Percentiles rank a stretch among this genome's conserved stretches.
These are phyloP conservation scores for Trichoderma sp. DNA, from an alignment of 2,329 filamentous ascomycete species.

Conservation along the genomic window DNA sequence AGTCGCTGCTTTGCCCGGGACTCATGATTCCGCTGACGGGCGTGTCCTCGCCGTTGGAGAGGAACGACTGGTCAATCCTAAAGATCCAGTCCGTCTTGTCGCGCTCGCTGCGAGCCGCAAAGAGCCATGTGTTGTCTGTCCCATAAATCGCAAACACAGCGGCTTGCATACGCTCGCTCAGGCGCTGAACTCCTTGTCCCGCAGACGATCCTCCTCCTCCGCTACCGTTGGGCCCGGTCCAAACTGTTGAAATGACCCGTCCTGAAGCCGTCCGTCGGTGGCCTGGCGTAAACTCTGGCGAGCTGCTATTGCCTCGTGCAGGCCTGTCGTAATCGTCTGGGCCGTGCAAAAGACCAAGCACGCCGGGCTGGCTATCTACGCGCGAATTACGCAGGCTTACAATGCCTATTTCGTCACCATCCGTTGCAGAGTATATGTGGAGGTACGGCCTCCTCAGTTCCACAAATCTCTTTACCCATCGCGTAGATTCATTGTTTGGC, in stretches of 20 bases:
- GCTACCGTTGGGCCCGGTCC: slow-evolving; percentile 50
- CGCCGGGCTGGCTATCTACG: slow-evolving; percentile 89
- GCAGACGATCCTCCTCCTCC: slow-evolving; percentile 34
- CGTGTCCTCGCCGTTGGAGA: slow-evolving; percentile 50
- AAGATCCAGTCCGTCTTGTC: slow-evolving; percentile 98
- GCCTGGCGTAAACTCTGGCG: slow-evolving; percentile 45
- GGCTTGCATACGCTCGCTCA: slow-evolving; percentile 61
- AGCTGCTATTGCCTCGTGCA: slow-evolving; percentile 36
- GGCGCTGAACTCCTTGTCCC: slow-evolving; percentile 50
- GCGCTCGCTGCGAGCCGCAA: slow-evolving; percentile 82
- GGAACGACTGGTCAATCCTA: slow-evolving; percentile 81
- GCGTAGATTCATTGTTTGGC: slow-evolving; percentile 75
- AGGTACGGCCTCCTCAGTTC: slow-evolving; percentile 90
- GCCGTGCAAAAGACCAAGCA: slow-evolving; percentile 71
- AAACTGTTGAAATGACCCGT: slow-evolving; percentile 56
- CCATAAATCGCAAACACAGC: slow-evolving; percentile 95
- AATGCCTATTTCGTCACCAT: slow-evolving; percentile 87
- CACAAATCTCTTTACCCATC: slow-evolving; percentile 91
- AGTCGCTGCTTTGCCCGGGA: slow-evolving; percentile 39
- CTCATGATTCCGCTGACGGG: slow-evolving; percentile 42
- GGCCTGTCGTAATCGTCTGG: slow-evolving; percentile 44
- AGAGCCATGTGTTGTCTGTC: slow-evolving; percentile 91
- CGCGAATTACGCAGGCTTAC: slow-evolving; percentile 86
- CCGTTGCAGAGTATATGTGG: slow-evolving; percentile 80
- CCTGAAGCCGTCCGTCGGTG: slow-evolving; percentile 55